A percentile compares a stretch with the other conserved stretches of the same genome.
These are phyloP conservation scores for Chrysanthemum seticuspe DNA, from an alignment of 129 eudicot species.

Conservation along the genomic window DNA sequence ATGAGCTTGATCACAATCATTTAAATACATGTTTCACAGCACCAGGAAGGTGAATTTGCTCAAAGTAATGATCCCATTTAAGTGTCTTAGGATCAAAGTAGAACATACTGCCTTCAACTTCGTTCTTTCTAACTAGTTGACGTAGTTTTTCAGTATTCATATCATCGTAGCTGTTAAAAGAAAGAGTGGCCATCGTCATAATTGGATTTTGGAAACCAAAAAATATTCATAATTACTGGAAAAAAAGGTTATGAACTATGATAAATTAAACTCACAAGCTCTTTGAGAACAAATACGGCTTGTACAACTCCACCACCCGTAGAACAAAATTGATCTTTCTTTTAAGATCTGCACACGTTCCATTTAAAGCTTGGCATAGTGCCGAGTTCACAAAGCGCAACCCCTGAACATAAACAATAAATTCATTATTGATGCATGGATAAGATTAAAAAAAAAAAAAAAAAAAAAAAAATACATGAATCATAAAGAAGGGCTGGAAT, in stretches of 20 bases:
- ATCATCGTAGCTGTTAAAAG: slow-evolving; percentile 67
- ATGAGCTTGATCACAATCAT: slow-evolving; percentile 28
- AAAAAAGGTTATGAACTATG: too few relatives aligned
- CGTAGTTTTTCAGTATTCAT: slow-evolving; percentile 73
- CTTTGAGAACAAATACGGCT: slow-evolving; percentile 55
- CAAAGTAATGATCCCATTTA: slow-evolving; percentile 71
- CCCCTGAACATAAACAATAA: slow-evolving; percentile 20
- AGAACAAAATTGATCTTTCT: slow-evolving; percentile 34
- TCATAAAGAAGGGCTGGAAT: not conserved
- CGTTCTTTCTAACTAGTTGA: slow-evolving; percentile 43
- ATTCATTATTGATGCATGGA: not conserved
- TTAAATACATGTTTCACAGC: slow-evolving; percentile 74
- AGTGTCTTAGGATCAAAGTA: slow-evolving; percentile 73
- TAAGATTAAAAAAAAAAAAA: not conserved
- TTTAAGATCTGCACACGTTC: slow-evolving; percentile 20
- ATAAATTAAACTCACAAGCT: slow-evolving; percentile 51
- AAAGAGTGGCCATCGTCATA: not conserved
- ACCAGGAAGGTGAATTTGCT: slow-evolving; percentile 68
- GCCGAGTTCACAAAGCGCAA: slow-evolving; percentile 29
- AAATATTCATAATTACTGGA: not conserved
- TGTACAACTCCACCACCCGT: slow-evolving; percentile 50
- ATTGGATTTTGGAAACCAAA: too few relatives aligned
- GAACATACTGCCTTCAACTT: slow-evolving; percentile 45
- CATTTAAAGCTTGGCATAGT: slow-evolving; percentile 34
- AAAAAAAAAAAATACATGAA: not conserved